Evolutionary conservation across 352 stramenopile genomes (phyloP).

Genomic region (Phytophthora multivora): DNA sequence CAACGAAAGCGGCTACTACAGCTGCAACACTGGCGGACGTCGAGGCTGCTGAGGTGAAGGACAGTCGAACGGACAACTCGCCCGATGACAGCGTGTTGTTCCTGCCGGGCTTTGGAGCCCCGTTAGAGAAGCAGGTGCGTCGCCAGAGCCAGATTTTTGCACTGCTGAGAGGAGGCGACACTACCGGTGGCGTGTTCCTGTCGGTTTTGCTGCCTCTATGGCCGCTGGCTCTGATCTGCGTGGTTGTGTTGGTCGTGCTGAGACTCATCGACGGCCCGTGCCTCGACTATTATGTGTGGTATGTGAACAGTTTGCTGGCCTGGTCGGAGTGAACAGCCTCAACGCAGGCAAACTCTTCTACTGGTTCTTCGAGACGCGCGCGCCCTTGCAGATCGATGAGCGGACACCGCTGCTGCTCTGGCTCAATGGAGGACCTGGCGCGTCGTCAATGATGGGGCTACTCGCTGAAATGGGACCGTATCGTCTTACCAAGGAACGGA

Average conservation of each 20-base stretch:
- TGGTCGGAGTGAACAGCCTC: constrained; percentile 62
- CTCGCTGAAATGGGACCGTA: constrained; percentile 84
- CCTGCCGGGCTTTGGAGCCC: constrained; percentile 68
- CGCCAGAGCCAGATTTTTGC: constrained; percentile 3
- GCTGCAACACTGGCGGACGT: neutral
- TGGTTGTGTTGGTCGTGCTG: constrained; percentile 29
- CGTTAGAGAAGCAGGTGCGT: constrained; percentile 69
- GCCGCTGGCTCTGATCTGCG: constrained; percentile 19
- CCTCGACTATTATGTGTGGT: constrained; percentile 40
- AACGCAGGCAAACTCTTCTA: constrained; percentile 78
- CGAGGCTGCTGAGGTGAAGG: neutral
- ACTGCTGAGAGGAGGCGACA: constrained; percentile 2
- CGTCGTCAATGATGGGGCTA: constrained; percentile 82
- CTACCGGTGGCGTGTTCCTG: constrained; percentile 5
- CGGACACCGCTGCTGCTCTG: constrained; percentile 76
- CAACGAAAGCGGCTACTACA: neutral
- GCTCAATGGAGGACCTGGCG: constrained; percentile 80
- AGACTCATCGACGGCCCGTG: constrained; percentile 27
- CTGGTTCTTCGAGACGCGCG: constrained; percentile 86
- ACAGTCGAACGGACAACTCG: constrained; percentile 17
- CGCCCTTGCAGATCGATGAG: constrained; percentile 42
- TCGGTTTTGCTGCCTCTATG: constrained; percentile 21
- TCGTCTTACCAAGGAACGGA: constrained; percentile 65
- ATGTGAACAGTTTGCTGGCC: constrained; percentile 65
- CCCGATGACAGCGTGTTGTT: constrained; percentile 54